These are phyloP conservation scores for Viridothelium virens DNA, from an alignment of 495 filamentous ascomycete species.

Conservation along the genomic window DNA sequence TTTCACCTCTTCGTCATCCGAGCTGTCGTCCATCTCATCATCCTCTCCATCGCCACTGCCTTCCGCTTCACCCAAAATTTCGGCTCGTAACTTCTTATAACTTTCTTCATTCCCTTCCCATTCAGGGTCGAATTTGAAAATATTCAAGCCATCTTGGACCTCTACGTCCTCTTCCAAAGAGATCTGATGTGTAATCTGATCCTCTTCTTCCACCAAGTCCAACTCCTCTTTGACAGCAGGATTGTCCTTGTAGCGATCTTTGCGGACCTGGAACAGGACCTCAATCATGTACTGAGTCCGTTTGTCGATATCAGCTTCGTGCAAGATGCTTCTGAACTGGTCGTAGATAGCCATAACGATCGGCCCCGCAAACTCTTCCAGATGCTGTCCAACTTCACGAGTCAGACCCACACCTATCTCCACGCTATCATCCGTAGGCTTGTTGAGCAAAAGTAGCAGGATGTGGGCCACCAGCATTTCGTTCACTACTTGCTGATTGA, in stretches of 20 bases:
- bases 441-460: conserved; percentile 75
- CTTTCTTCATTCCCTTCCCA: conserved; percentile 87
- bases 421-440: conserved; percentile 94
- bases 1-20: conserved; percentile 71
- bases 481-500: conserved; percentile 91
- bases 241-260: conserved; percentile 94
- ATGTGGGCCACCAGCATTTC: conserved; percentile 91
- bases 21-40: conserved; percentile 61
- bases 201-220: conserved; percentile 92
- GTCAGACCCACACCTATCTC: conserved; percentile 93
- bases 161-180: conserved; percentile 70
- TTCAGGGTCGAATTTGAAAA: conserved; percentile 88
- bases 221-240: conserved; percentile 84
- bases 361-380: conserved; percentile 84
- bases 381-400: conserved; percentile 80
- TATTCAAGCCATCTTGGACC: conserved; percentile 75
- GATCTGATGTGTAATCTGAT: conserved; percentile 85
- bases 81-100: conserved; percentile 80
- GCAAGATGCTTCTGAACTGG: conserved; percentile 87
- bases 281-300: conserved; percentile 98
- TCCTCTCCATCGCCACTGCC: conserved; percentile 65
- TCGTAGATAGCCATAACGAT: conserved; percentile 89
- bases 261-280: conserved; percentile 91
- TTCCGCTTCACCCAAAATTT: conserved; percentile 88
- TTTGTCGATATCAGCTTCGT: conserved; percentile 94